Base-by-base conservation (phyloP, 768 basidiomycete species). In the Tylopilus sp. region DNA sequence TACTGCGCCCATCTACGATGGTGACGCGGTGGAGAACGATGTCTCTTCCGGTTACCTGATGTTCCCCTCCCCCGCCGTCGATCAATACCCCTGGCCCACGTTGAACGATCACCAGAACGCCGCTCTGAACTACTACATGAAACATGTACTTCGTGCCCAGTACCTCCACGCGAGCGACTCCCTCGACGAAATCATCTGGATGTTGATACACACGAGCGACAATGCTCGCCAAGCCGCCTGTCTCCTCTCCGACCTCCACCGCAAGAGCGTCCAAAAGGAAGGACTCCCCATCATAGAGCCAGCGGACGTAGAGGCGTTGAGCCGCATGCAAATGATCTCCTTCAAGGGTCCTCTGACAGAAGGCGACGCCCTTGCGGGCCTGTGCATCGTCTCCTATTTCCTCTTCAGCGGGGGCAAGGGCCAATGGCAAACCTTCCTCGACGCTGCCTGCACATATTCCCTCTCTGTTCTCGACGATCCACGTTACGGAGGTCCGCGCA, bases 341-440 rank as follows among this genome's bases (percentile, higher is more conserved):
- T 42, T 59, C 48, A 59, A 66, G 60, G 53, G 44, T 36, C 49
- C 56, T 36, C 50, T 67, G 62, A 78, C 72, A 16, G 78, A 83
- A 47, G 87, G 86, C 31, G 87, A 89, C 58, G 90, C 89, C 21
- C 85, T 91, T 72, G 86, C 88, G 0, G 86, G 86, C 4, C 72
- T 92, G 19, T 86, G 87, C 54, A 74, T 88, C 60, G 80, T 92
- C 26, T 90, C 89, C 17, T 78, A 82, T 38, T 83, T 84, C 72
- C 81, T 92, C 49, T 92, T 92, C 71, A 80, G 81, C 13, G 90
- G 90, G 4, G 89, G 90, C 6, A 71, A 74, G 11, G 89, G 89
- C 4, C 69, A 74, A 37, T 92, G 90, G 90, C 67, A 77, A 24
- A 58, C 74, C 16, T 92, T 86, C 74, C 80, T 92, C 48, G 62